Percentiles rank a stretch among this genome's conserved stretches.
Evolutionary conservation across 805 yeast genomes (phyloP).

Genomic region (Lachancea fermentati): DNA sequence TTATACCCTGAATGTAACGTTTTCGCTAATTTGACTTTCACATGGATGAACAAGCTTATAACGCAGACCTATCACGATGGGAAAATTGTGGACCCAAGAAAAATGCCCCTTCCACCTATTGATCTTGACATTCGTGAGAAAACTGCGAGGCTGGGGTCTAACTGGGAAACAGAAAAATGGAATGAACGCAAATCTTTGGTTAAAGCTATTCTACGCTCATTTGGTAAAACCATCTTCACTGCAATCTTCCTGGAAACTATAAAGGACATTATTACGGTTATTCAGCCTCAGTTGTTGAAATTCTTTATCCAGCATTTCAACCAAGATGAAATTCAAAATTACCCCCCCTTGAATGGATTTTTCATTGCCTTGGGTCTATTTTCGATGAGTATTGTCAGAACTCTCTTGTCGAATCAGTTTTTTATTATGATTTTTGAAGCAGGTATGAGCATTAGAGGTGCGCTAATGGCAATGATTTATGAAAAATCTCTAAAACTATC

Average conservation of each 20-base stretch:
- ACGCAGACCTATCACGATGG: slow-evolving; percentile 35
- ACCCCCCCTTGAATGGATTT: slow-evolving; percentile 55
- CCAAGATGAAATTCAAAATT: slow-evolving; percentile 20
- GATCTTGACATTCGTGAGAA: slow-evolving; percentile 33
- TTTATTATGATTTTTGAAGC: slow-evolving; percentile 52
- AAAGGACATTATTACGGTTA: slow-evolving; percentile 37
- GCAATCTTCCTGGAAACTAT: slow-evolving; percentile 36
- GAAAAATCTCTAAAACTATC: slow-evolving; percentile 67
- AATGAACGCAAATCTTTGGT: slow-evolving; percentile 29
- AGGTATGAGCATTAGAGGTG: slow-evolving; percentile 59
- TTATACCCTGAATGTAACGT: slow-evolving; percentile 25
- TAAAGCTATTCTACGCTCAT: slow-evolving; percentile 34
- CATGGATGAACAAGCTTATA: slow-evolving; percentile 45
- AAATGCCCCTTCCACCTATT: slow-evolving; percentile 39
- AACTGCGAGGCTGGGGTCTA: slow-evolving; percentile 25
- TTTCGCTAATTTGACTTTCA: slow-evolving; percentile 38
- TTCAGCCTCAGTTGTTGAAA: slow-evolving; percentile 55
- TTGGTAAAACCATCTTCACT: slow-evolving; percentile 33
- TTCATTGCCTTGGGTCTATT: slow-evolving; percentile 62
- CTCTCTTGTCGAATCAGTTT: slow-evolving; percentile 64
- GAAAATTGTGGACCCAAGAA: slow-evolving; percentile 36
- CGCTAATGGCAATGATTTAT: slow-evolving; percentile 62
- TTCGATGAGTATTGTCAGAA: slow-evolving; percentile 50
- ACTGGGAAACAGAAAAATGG: slow-evolving; percentile 36
- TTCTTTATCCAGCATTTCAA: slow-evolving; percentile 44